Evolutionary conservation across 257 asterid species (phyloP), one percentile per base, ranked within the genome.

Genomic region (Ballota nigra): DNA sequence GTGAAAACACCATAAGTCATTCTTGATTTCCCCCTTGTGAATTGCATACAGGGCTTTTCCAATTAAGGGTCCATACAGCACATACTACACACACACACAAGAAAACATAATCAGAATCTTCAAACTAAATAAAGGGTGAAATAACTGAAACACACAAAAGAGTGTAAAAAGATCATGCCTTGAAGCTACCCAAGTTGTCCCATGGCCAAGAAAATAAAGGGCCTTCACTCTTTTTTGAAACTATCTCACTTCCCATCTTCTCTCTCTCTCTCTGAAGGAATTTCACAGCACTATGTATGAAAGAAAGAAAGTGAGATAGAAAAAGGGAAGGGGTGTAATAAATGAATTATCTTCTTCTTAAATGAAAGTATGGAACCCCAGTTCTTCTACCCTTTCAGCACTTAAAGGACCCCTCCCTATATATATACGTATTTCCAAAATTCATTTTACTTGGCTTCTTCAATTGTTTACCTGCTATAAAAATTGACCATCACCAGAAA

Each of bases 151-250:
- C n/a, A 29, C 19, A 6, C 23, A 16, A 7, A 11, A 13, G 5
- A 0, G 19, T 8, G 29, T 3, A 22, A 34, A 66, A 40, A 26
- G 31, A 10, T 4, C 83, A 59, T 79, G 83, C 98, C 98, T 92
- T 92, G 80, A 66, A 87, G 71, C 78, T 83, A 20, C 84, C 85
- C 67, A 87, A 63, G 41, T 86, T 84, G 74, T 87, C 83, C 98
- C 98, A 92, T 68, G 98, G 98, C 97, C 98, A 90, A 51, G 93
- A 40, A 86, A 90, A 88, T 43, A 92, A 76, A 72, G 86, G 82
- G 70, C 91, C 87, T 56, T 74, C 82, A 78, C 10, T 79, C 63
- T 55, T 81, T 19, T 68, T 78, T 28, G 64, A 49, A 55, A 64
- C 69, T 45, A 69, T 73, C 61, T 80, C 74, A 19, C 70, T 61